Percentiles rank a stretch among this genome's conserved stretches.
phyloP scores from a whole-genome alignment of 768 basidiomycete species.

The Myochromella boudieri region DNA sequence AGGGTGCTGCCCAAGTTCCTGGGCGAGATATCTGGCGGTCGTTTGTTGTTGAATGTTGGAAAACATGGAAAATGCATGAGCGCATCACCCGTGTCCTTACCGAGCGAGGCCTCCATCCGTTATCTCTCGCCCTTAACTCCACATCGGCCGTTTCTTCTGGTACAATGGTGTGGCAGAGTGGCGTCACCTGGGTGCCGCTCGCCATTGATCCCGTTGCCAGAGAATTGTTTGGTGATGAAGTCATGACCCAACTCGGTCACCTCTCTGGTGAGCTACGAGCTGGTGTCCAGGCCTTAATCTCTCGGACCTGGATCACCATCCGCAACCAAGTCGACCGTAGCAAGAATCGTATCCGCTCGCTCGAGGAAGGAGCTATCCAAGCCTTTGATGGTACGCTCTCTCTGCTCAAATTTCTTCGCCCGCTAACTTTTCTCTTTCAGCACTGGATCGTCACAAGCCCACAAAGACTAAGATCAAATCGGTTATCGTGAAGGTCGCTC shows the following conservation, averaged over 20 bases:
- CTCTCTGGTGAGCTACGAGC: not conserved
- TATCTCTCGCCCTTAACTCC: not conserved
- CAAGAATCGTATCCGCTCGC: too few relatives aligned
- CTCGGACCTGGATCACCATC: not conserved
- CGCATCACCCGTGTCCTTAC: not conserved
- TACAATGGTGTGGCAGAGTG: conserved; percentile 4
- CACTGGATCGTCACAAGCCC: conserved; percentile 13
- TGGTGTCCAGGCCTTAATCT: not conserved
- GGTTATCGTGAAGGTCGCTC: conserved; percentile 18
- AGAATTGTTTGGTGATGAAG: conserved; percentile 1
- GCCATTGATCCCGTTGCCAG: conserved; percentile 1
- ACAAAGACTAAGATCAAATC: conserved; percentile 14
- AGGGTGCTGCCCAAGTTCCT: not conserved
- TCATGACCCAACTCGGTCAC: not conserved
- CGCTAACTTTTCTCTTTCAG: conserved; percentile 9
- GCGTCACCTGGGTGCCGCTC: not conserved
- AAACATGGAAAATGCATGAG: not conserved
- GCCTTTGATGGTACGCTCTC: too few relatives aligned
- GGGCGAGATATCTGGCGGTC: not conserved
- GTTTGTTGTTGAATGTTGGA: not conserved
- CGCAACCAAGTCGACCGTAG: too few relatives aligned
- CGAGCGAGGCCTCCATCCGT: not conserved
- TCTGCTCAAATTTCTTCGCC: too few relatives aligned
- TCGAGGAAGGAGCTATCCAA: too few relatives aligned
- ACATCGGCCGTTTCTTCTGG: not conserved